These are phyloP conservation scores for Dovyalis caffra DNA, from an alignment of 345 rosid genomes.

Conservation along the genomic window DNA sequence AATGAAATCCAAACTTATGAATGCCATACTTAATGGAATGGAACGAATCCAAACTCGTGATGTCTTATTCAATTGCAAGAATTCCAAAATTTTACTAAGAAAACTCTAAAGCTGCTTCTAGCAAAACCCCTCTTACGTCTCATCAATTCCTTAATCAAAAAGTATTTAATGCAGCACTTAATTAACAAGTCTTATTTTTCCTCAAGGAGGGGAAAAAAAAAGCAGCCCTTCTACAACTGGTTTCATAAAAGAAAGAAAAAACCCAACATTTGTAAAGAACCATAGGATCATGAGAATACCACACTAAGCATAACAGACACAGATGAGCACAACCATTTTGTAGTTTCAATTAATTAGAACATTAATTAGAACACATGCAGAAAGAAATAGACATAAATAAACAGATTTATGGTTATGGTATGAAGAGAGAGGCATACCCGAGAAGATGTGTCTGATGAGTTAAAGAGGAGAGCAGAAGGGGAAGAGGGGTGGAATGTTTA, in stretches of 20 bases:
- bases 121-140: background rate
- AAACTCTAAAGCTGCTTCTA: background rate
- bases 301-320: background rate
- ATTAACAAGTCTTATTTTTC: background rate
- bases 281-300: background rate
- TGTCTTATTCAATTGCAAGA: background rate
- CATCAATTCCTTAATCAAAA: background rate
- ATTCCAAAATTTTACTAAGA: background rate
- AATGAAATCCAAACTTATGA: background rate
- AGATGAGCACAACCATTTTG: background rate
- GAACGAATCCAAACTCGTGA: background rate
- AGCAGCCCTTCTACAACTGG: background rate
- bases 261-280: background rate
- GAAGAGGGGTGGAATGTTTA: background rate
- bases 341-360: background rate
- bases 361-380: background rate
- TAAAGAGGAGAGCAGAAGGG: background rate
- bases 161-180: background rate
- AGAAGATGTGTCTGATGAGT: background rate
- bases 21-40: background rate
- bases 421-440: background rate
- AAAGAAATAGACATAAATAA: background rate
- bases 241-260: conserved; percentile 1
- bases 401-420: background rate
- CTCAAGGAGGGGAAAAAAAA: background rate